A percentile compares a stretch with the other conserved stretches of the same genome.
Conservation (phyloP, 352 stramenopile species). For the Peronospora tabacina region DNA sequence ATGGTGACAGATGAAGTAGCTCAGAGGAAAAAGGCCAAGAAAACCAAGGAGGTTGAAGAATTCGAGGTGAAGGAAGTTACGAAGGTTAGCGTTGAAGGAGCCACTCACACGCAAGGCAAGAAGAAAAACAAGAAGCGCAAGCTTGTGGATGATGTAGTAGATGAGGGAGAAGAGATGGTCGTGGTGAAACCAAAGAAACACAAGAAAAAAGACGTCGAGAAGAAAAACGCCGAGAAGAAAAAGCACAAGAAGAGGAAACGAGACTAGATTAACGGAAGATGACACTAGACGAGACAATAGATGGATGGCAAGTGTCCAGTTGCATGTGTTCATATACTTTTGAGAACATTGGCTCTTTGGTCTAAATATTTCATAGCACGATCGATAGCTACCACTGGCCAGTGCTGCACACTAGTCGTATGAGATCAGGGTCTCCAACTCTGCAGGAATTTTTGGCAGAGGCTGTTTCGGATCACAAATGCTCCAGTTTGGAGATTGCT, state of each 20-base stretch:
- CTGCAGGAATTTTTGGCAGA: slow-evolving; percentile 30
- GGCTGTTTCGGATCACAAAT: slow-evolving; percentile 45
- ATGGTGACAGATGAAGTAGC: slow-evolving; percentile 17
- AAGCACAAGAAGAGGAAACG: slow-evolving; percentile 46
- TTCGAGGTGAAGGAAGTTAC: neutral
- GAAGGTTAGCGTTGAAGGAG: neutral
- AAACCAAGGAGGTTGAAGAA: slow-evolving; percentile 1
- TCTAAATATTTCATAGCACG: neutral
- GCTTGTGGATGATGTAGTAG: neutral
- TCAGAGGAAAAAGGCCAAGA: slow-evolving; percentile 26
- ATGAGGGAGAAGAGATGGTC: neutral
- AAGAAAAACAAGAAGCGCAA: neutral
- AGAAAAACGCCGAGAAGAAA: slow-evolving; percentile 41
- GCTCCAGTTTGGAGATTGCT: slow-evolving; percentile 84
- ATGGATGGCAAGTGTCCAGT: slow-evolving; percentile 16
- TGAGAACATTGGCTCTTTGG: slow-evolving; percentile 11
- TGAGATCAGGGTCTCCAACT: slow-evolving; percentile 30
- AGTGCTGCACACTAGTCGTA: slow-evolving; percentile 20
- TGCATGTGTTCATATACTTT: slow-evolving; percentile 32
- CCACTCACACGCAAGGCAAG: neutral
- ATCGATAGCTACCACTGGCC: neutral
- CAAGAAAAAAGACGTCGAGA: slow-evolving; percentile 33
- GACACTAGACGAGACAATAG: slow-evolving; percentile 16
- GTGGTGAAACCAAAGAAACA: slow-evolving; percentile 17
- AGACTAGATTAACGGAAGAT: slow-evolving; percentile 34